Conservation (phyloP, 202 grass and related monocot genomes). For the Carex arenaria region DNA sequence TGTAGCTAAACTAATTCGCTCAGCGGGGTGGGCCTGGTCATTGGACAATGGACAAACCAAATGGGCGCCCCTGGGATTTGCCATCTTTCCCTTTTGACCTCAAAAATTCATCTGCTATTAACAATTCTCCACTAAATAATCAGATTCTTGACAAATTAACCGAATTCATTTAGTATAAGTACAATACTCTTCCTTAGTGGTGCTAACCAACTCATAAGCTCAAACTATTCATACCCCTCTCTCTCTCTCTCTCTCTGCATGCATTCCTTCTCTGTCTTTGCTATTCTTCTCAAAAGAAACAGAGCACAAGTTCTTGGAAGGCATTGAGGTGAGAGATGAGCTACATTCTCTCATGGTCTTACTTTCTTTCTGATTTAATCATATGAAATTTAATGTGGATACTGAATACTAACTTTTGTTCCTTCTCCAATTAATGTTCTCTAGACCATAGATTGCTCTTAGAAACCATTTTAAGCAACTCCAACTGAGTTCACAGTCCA, state of each 20-base stretch:
- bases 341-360: not conserved
- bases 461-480: not conserved
- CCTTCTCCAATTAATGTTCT: not conserved
- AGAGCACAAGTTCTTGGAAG: not conserved
- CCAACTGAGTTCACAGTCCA: not conserved
- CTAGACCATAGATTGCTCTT: not conserved
- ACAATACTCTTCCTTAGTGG: not conserved
- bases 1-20: not conserved
- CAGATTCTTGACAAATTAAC: slow-evolving; percentile 3
- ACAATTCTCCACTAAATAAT: not conserved
- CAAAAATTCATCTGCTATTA: not conserved
- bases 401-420: not conserved
- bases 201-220: slow-evolving; percentile 1
- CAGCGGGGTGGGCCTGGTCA: not conserved
- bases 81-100: slow-evolving; percentile 17
- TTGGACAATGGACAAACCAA: not conserved
- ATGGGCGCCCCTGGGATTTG: slow-evolving; percentile 4
- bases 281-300: not conserved
- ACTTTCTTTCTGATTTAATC: not conserved
- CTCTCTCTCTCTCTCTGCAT: not conserved
- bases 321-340: slow-evolving; percentile 9
- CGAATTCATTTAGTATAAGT: not conserved
- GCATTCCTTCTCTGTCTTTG: not conserved
- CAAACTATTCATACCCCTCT: not conserved
- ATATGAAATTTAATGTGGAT: not conserved